Evolutionary conservation across 1,139 yeast species (phyloP), one percentile per base, ranked within the genome.

Genomic region (Yamadazyma jaroonii): DNA sequence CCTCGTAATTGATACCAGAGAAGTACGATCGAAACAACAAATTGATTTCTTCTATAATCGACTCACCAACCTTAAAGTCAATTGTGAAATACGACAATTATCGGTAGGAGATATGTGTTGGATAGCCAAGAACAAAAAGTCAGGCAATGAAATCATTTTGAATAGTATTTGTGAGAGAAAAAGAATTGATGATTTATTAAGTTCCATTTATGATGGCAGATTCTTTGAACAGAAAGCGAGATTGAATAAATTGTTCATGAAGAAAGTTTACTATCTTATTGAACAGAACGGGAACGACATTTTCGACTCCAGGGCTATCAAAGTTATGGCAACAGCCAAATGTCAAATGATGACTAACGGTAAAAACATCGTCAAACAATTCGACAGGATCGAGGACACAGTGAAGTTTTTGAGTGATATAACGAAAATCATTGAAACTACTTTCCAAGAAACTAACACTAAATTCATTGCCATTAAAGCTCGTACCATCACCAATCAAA

Each of bases 101-200:
- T 66, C 95, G 0, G 78, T 90, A 2, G 97, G 98, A 1, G 99
- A 94, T 64, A 81, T 84, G 1, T 50, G 85, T 8, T 94, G 98
- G 98, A 72, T 89, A 3, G 98, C 97, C 0, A 72, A 73, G 42
- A 75, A 89, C 52, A 73, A 64, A 36, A 50, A 44, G 0, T 77
- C 86, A 0, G 72, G 75, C 1, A 72, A 74, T 40, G 82, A 81
- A 40, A 89, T 82, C 3, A 82, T 87, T 1, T 60, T 94, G 14
- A 87, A 90, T 53, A 81, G 77, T 45, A 83, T 92, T 21, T 74
- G 94, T 39, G 99, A 94, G 59, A 72, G 99, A 29, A 94, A 94
- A 59, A 66, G 96, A 41, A 61, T 89, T 31, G 96, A 87, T 54
- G 99, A 94, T 65, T 72, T 94, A 51, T 84, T 85, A 0, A 56